A percentile compares a stretch with the other conserved stretches of the same genome.
phyloP scores from a whole-genome alignment of 139 green algal genomes.

The Eudorina sp. region DNA sequence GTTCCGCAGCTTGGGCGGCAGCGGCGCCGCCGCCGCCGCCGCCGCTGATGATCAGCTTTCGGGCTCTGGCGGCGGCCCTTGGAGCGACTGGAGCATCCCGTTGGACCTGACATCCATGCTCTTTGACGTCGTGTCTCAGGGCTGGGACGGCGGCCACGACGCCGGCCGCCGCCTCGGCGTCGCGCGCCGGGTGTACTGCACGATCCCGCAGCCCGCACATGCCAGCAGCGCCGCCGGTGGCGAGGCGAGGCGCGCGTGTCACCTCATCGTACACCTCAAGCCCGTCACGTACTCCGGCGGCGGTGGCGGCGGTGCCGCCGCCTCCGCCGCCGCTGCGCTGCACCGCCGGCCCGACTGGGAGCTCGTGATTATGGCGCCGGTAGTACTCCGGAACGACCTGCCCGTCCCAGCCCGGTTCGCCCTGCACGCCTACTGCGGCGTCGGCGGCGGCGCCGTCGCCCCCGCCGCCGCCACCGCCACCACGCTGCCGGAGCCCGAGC shows the following conservation, averaged over 20 bases:
- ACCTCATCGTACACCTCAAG: slow-evolving; percentile 35
- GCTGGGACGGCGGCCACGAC: not conserved
- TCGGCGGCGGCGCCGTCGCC: not conserved
- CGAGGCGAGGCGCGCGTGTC: not conserved
- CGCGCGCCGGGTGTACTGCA: not conserved
- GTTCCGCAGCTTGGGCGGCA: not conserved
- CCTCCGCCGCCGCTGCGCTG: not conserved
- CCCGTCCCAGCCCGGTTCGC: slow-evolving; percentile 19
- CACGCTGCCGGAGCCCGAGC: not conserved
- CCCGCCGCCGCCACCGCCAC: not conserved
- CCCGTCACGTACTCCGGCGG: not conserved
- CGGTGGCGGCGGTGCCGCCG: not conserved
- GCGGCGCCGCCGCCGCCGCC: not conserved
- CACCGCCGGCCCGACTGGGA: slow-evolving; percentile 55
- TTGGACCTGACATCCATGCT: slow-evolving; percentile 38
- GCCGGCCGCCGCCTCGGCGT: slow-evolving; percentile 1
- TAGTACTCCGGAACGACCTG: slow-evolving; percentile 71
- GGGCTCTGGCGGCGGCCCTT: not conserved
- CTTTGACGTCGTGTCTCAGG: not conserved
- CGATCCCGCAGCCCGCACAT: too few species aligned
- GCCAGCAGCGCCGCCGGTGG: not conserved
- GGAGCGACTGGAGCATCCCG: slow-evolving; percentile 38
- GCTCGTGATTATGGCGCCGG: slow-evolving; percentile 63
- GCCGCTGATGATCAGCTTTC: not conserved
- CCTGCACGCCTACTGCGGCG: slow-evolving; percentile 3